Percentiles rank a stretch among this genome's conserved stretches.
Evolutionary conservation across 2,329 filamentous ascomycete genomes (phyloP).

Genomic region (Aspergillus fumigatus): DNA sequence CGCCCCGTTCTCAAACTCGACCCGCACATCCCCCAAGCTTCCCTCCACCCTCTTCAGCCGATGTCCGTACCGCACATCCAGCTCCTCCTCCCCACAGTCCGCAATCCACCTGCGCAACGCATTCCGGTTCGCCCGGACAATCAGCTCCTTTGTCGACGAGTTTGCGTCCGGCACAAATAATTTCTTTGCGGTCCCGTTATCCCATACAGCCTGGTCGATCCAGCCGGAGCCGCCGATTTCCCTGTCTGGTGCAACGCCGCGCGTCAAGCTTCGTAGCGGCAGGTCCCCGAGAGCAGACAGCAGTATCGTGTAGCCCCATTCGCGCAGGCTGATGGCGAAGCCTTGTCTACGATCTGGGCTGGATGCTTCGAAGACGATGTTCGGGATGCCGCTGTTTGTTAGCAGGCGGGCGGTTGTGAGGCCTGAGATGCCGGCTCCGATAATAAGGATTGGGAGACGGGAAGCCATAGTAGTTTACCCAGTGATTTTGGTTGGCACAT

Average conservation of each 20-base stretch:
- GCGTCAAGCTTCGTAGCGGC: conserved; percentile 2
- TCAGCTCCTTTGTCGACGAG: background rate
- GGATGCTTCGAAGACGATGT: background rate
- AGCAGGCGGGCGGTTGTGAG: too few relatives aligned
- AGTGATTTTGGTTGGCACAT: too few relatives aligned
- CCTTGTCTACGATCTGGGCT: conserved; percentile 5
- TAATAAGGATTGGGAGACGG: too few relatives aligned
- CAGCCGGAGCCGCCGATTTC: conserved; percentile 8
- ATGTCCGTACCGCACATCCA: conserved; percentile 9
- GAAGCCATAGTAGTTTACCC: too few relatives aligned
- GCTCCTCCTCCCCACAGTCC: conserved; percentile 5
- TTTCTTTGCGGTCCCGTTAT: conserved; percentile 6
- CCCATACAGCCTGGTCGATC: conserved; percentile 8
- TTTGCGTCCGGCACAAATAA: conserved; percentile 2
- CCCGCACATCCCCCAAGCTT: background rate
- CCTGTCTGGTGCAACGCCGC: conserved; percentile 7
- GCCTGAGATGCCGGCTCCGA: too few relatives aligned
- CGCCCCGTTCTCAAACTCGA: conserved; percentile 7
- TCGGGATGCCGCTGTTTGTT: too few relatives aligned
- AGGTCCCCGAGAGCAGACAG: conserved; percentile 3
- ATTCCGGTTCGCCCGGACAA: conserved; percentile 8
- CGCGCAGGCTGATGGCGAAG: conserved; percentile 8
- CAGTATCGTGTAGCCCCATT: conserved; percentile 6
- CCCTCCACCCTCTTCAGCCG: background rate
- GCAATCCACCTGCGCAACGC: conserved; percentile 8